Evolutionary conservation across 1,284 basidiomycete genomes (phyloP), one percentile per base, ranked within the genome.

Genomic region (Cryptococcus sp.): DNA sequence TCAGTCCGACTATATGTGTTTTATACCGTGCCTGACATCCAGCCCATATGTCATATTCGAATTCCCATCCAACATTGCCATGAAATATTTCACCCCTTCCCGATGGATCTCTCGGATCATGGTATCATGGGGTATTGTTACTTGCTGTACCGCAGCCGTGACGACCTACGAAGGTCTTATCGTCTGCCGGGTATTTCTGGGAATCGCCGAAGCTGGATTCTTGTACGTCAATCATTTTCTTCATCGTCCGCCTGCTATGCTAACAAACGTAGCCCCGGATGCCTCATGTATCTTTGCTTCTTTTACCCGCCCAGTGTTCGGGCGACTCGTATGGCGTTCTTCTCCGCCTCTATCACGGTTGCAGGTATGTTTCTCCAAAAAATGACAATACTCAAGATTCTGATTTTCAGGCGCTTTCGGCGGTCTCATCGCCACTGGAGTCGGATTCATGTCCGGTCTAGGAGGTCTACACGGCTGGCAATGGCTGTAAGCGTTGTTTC

Each of bases 151-250:
- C 5, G 79, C 79, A 0, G 80, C 80, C 44, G 72, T 79, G 40
- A 66, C 73, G 34, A 74, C 68, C 25, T 80, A 76, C 53, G 53
- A 60, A 4, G 76, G 75, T 2, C 60, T 81, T 16, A 63, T 81
- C n/a, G 72, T 72, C 5, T 79, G 77, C 1, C 67, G 79, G 28
- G 71, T 80, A 2, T 76, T 80, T 56, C 66, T 81, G 16, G 79
- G 79, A 32, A 67, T 81, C 7, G 74, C 76, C 21, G 80, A 81
- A 62, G 78, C 78, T 32, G 80, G 79, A 10, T 79, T 79, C 18
- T 64, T 81, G 61, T 61, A 41, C 54, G 60, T 58, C 9, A 11
- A 1, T 18, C 24, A n/a, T n/a, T 24, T 48, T 2, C 19, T 18
- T 37, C 37, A n/a, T 23, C 31, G 34, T 7, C 22, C 19, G 19